Evolutionary conservation across 345 rosid genomes (phyloP).

Genomic region (Toxicodendron radicans): DNA sequence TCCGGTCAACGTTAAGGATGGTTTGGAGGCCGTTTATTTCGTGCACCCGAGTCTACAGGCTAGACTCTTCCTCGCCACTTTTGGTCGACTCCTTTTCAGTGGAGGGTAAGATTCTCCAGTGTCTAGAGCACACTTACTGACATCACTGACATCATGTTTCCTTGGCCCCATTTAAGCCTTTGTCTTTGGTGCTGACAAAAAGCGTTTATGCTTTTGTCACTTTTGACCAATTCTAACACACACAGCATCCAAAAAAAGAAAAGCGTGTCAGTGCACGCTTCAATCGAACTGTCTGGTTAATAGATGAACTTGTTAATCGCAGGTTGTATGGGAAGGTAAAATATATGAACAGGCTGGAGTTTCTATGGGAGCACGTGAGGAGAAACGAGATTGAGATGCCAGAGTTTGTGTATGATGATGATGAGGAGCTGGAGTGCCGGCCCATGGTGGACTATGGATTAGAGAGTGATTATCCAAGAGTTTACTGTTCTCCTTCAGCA

Average conservation of each 20-base stretch:
- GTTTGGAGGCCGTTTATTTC: constrained; percentile 49
- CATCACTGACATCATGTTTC: background rate
- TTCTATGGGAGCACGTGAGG: constrained; percentile 61
- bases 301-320: constrained; percentile 7
- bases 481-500: constrained; percentile 20
- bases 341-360: constrained; percentile 55
- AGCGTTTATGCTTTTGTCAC: background rate
- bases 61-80: constrained; percentile 63
- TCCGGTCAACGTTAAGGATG: constrained; percentile 38
- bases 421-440: constrained; percentile 48
- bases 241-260: background rate
- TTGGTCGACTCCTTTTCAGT: constrained; percentile 55
- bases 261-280: background rate
- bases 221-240: background rate
- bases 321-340: constrained; percentile 57
- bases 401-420: constrained; percentile 57
- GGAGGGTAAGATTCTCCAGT: constrained; percentile 44
- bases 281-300: background rate
- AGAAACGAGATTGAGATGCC: constrained; percentile 68
- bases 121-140: background rate
- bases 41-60: constrained; percentile 56
- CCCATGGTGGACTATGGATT: constrained; percentile 46
- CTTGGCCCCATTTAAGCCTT: background rate
- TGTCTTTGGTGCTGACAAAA: background rate
- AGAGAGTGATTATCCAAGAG: constrained; percentile 57